Evolutionary conservation across 108 stramenopile genomes (phyloP).

Genomic region (Conticribra weissflogii): DNA sequence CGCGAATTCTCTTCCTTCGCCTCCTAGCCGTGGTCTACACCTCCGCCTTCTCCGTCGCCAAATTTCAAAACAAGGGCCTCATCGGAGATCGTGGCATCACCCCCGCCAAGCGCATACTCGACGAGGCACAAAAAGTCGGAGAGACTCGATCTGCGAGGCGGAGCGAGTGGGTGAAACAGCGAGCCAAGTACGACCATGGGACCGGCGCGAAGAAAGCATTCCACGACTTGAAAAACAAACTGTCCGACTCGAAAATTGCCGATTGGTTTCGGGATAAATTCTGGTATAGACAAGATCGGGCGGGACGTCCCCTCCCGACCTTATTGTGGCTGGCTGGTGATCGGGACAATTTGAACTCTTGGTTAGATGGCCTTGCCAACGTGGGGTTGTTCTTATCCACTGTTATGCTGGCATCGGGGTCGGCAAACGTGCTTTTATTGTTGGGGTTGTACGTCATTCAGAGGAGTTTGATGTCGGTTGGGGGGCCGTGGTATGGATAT

Average conservation of each 20-base stretch:
- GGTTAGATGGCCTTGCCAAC: constrained; percentile 62
- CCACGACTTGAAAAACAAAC: constrained; percentile 1
- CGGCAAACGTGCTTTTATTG: constrained; percentile 66
- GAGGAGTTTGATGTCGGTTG: constrained; percentile 68
- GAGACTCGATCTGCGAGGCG: constrained; percentile 26
- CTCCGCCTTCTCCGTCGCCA: constrained; percentile 65
- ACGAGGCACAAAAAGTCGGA: constrained; percentile 44
- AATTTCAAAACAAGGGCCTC: constrained; percentile 61
- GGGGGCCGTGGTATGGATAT: constrained; percentile 65
- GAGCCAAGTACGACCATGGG: constrained; percentile 8
- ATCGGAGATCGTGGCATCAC: constrained; percentile 69
- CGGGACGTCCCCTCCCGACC: constrained; percentile 52
- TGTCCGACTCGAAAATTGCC: constrained; percentile 1
- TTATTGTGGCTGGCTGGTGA: constrained; percentile 61
- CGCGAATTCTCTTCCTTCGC: constrained; percentile 68
- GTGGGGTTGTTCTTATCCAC: constrained; percentile 50
- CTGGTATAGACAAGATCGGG: constrained; percentile 57
- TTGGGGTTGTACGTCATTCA: constrained; percentile 63
- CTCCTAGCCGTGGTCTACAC: constrained; percentile 63
- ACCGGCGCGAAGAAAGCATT: background rate
- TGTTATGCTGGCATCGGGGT: constrained; percentile 49
- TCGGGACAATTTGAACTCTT: constrained; percentile 58
- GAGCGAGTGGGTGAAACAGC: constrained; percentile 32
- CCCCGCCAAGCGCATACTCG: constrained; percentile 51
- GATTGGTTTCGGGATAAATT: constrained; percentile 43